Evolutionary conservation across 148 eudicot genomes (phyloP), one percentile per base, ranked within the genome.

Genomic region (Dianthus caryophyllus): DNA sequence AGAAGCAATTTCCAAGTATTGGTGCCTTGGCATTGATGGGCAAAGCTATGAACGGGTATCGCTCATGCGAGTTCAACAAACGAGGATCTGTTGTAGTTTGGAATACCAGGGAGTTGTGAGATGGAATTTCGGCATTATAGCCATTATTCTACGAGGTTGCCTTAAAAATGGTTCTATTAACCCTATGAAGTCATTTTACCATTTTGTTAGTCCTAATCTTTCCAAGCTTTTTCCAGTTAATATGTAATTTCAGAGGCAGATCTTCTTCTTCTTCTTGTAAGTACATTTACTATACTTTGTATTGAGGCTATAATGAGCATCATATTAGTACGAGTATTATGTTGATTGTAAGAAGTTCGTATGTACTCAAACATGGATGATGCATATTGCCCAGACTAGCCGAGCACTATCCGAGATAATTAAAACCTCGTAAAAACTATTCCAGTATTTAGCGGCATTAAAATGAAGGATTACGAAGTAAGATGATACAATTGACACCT

Each of bases 1-100:
- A 81, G 77, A 88, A 84, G 81, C 89, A 78, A 74, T 83, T 87
- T 61, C 96, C 96, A 0, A 89, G 97, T 68, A 79, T 87, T 82
- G 98, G 80, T 63, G 94, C 97, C 22, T 85, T 85, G 81, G 97
- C 90, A 3, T 56, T 85, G 46, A 84, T 86, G 97, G 97, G 93
- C 43, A 90, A 85, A 80, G 83, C 93, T 31, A 78, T 88, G 79
- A 81, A 53, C 41, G 90, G 93, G 38, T 78, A 83, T 61, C 81
- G 58, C 26, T 70, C 87, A 18, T 86, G 92, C 65, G 82, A 90
- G 55, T 68, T 83, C 54, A 77, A 67, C 17, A 84, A 77, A 46
- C 82, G 71, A 71, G 98, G 97, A 49, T 73, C 97, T 12, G 71
- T 84, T 58, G 77, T 85, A n/a, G 78, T 88, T 66, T 94, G 97